Evolutionary conservation across 2,329 filamentous ascomycete genomes (phyloP), one percentile per base, ranked within the genome.

Genomic region (Scopulariopsis brevicaulis): DNA sequence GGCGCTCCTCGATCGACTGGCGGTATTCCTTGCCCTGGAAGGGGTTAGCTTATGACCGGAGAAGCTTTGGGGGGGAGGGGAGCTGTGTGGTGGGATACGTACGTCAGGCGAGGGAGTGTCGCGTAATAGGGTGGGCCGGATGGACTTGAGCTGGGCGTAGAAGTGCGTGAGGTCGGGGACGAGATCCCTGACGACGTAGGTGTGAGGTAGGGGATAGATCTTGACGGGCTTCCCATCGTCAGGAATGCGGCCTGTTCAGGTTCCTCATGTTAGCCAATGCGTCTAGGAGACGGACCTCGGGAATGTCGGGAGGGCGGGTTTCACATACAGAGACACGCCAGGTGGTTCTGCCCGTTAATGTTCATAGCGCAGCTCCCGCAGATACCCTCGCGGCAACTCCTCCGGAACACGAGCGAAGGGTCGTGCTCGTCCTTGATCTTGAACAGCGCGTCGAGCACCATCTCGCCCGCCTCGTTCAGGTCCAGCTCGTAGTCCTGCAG

Each of bases 81-180:
- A 24, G 53, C 43, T 28, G 54, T 40, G 34, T 32, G 53, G 37
- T 32, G 18, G 40, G 40, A n/a, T 55, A 80, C 87, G 72, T 82
- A 95, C 90, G 70, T 96, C 89, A 65, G 85, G 83, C 51, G 90
- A 78, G 58, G 89, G 87, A 32, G 90, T 94, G 63, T 92, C 87
- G 69, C 91, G 85, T 79, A 97, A 94, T 57, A 99, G 85, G 74
- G 96, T 99, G 51, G 94, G 94, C 85, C 97, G 96, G 77, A 99
- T 96, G 18, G 92, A 96, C 78, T 96, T 96, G 84, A 99, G 99
- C 81, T 99, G 94, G 83, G 97, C 97, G 85, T 99, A 99, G 79
- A 99, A 97, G 70, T 94, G 89, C 62, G 94, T 99, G 78, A 99
- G 79, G 72, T 99, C 94, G 60, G 94, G 93, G 37, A 99, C 94